Conservation (phyloP, 1,284 basidiomycete species). For the Rhodotorula sp. region DNA sequence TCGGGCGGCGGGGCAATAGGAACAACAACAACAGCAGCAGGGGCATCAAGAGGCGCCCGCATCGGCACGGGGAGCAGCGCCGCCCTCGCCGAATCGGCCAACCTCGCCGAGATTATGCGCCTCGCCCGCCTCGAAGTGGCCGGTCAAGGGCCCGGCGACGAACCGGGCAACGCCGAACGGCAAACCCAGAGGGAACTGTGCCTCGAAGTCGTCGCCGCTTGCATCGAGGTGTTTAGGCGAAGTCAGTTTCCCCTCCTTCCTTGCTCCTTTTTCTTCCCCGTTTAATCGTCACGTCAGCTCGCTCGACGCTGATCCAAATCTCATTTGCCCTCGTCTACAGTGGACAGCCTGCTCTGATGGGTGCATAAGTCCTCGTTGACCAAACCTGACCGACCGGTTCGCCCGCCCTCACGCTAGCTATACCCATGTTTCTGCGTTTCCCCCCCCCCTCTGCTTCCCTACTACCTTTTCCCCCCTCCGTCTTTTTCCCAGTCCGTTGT, state of each 20-base stretch:
- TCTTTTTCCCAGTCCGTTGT: background rate
- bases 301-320: background rate
- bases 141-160: constrained; percentile 20
- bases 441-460: background rate
- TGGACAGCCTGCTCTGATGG: background rate
- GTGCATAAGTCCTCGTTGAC: background rate
- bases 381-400: background rate
- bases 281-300: background rate
- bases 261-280: background rate
- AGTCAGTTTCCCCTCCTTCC: constrained; percentile 1
- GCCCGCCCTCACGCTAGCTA: background rate
- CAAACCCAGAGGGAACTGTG: constrained; percentile 63
- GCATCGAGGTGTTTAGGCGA: constrained; percentile 67
- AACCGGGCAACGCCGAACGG: constrained; percentile 19
- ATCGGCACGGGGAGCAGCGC: constrained; percentile 47
- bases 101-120: constrained; percentile 72
- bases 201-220: constrained; percentile 84
- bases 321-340: background rate
- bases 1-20: constrained; percentile 17
- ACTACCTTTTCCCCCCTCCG: background rate
- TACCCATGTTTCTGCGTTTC: background rate
- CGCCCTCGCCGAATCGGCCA: constrained; percentile 56
- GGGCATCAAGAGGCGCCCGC: background rate
- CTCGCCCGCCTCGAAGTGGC: constrained; percentile 63
- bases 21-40: background rate